Evolutionary conservation across 2,329 filamentous ascomycete genomes (phyloP).

Genomic region (Ceratocystis huliohia): DNA sequence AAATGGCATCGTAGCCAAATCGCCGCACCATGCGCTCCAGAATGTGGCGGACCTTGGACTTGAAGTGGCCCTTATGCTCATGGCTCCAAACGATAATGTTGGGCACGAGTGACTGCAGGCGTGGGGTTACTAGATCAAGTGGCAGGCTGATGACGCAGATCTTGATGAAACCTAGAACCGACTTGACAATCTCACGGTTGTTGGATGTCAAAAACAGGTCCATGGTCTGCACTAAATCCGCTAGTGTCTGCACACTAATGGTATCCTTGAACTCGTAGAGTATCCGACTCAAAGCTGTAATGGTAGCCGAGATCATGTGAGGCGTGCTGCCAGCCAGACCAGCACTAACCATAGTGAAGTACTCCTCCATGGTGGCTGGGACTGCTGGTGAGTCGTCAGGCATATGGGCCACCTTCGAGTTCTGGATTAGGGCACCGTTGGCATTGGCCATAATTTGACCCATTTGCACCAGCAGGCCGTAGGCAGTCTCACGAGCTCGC

Average conservation of each 20-base stretch:
- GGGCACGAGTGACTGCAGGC: constrained; percentile 65
- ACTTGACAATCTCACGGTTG: constrained; percentile 92
- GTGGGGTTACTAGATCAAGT: constrained; percentile 61
- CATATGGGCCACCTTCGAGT: constrained; percentile 81
- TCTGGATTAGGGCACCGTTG: constrained; percentile 62
- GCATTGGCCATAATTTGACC: constrained; percentile 61
- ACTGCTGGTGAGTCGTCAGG: constrained; percentile 63
- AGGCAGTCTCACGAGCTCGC: constrained; percentile 76
- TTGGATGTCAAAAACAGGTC: constrained; percentile 92
- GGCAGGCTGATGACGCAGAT: constrained; percentile 83
- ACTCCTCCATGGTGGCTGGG: constrained; percentile 78
- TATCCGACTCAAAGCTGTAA: constrained; percentile 85
- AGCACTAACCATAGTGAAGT: constrained; percentile 95
- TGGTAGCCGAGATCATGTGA: constrained; percentile 96
- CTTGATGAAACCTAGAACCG: constrained; percentile 91
- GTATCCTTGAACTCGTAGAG: constrained; percentile 76
- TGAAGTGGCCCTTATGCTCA: constrained; percentile 95
- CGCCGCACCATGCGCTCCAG: constrained; percentile 85
- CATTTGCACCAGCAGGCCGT: constrained; percentile 80
- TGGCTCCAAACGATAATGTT: constrained; percentile 94
- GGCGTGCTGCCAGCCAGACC: constrained; percentile 85
- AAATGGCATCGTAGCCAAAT: constrained; percentile 72
- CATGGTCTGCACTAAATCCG: constrained; percentile 84
- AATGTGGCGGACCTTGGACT: constrained; percentile 95
- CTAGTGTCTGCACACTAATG: constrained; percentile 56